These are phyloP conservation scores for Quercus phellos DNA, from an alignment of 331 rosid genomes.

Conservation along the genomic window DNA sequence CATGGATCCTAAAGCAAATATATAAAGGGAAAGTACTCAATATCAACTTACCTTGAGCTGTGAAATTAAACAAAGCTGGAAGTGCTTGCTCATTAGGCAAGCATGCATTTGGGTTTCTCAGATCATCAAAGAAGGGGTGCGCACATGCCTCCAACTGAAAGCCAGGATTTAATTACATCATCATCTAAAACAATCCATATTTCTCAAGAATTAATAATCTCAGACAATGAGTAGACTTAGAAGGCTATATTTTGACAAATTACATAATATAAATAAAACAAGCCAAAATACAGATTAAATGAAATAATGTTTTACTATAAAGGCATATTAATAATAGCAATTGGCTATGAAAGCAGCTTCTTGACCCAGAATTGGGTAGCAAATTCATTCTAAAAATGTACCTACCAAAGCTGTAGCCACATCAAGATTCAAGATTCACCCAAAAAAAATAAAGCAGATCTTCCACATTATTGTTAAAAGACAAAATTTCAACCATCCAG, in stretches of 20 bases:
- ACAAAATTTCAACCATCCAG: neutral
- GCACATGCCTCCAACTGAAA: slow-evolving; percentile 90
- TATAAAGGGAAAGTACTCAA: neutral
- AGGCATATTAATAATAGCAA: neutral
- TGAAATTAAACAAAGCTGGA: slow-evolving; percentile 77
- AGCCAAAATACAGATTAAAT: neutral
- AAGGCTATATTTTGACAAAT: neutral
- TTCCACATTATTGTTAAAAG: neutral
- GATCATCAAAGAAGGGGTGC: slow-evolving; percentile 75
- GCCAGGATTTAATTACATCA: neutral
- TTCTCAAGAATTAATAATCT: neutral
- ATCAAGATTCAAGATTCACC: neutral
- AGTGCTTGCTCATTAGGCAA: slow-evolving; percentile 68
- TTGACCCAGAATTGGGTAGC: neutral
- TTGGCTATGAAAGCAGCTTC: neutral
- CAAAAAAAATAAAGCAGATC: neutral
- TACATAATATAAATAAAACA: no score
- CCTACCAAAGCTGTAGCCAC: neutral
- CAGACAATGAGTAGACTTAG: neutral
- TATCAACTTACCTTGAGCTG: slow-evolving; percentile 61
- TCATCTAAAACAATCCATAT: neutral
- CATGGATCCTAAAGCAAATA: neutral
- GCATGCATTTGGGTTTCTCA: slow-evolving; percentile 58
- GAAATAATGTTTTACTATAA: neutral
- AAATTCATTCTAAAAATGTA: neutral